These are phyloP conservation scores for Monosporascus sp. DNA, from an alignment of 2,329 filamentous ascomycete genomes.

Conservation along the genomic window DNA sequence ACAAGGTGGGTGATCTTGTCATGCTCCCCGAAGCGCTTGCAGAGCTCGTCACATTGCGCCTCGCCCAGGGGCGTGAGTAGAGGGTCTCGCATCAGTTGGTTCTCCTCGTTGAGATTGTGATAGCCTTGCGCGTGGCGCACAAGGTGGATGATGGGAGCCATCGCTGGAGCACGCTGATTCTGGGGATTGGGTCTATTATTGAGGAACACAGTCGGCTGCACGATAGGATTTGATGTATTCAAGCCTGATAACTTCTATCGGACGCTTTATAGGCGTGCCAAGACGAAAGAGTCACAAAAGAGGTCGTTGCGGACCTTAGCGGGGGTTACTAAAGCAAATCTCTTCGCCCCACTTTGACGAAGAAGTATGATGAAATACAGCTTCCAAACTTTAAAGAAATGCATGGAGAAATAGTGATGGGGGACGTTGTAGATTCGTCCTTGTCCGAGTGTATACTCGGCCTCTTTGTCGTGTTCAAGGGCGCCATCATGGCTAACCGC, in stretches of 20 bases:
- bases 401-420: too few relatives aligned
- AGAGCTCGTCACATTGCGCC: slow-evolving; percentile 64
- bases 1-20: slow-evolving; percentile 63
- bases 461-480: too few relatives aligned
- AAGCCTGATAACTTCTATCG: too few relatives aligned
- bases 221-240: too few relatives aligned
- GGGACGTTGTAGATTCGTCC: too few relatives aligned
- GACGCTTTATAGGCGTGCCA: background rate
- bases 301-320: background rate
- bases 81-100: slow-evolving; percentile 72
- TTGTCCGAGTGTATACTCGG: too few relatives aligned
- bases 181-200: too few relatives aligned
- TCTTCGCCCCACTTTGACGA: too few relatives aligned
- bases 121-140: slow-evolving; percentile 73
- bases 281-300: background rate
- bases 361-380: too few relatives aligned
- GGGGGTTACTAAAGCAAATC: too few relatives aligned
- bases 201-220: background rate
- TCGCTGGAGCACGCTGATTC: slow-evolving; percentile 25
- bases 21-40: slow-evolving; percentile 59
- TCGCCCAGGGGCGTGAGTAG: slow-evolving; percentile 70
- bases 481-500: too few relatives aligned
- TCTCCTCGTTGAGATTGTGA: slow-evolving; percentile 70
- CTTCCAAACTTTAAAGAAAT: too few relatives aligned
- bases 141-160: slow-evolving; percentile 56